phyloP scores from a whole-genome alignment of 805 yeast genomes.

The Maudiozyma serrabonitensis region DNA sequence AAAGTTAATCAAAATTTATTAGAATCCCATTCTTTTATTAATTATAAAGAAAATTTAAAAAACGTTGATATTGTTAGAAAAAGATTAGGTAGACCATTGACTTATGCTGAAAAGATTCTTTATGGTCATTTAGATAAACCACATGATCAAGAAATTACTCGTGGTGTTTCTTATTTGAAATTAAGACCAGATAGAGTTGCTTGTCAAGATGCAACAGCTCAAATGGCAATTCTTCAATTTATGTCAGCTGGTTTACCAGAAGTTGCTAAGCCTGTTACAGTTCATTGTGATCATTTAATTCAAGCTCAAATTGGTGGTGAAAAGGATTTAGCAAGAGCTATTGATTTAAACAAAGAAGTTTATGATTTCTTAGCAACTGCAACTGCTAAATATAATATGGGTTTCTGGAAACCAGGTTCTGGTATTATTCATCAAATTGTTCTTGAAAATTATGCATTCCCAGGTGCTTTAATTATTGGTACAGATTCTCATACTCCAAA shows the following conservation, averaged over 20 bases:
- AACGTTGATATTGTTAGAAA: constrained; percentile 76
- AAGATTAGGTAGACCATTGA: constrained; percentile 79
- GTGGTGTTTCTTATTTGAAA: constrained; percentile 88
- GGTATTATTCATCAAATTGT: constrained; percentile 97
- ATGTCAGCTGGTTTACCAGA: constrained; percentile 90
- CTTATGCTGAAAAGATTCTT: constrained; percentile 89
- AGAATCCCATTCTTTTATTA: constrained; percentile 77
- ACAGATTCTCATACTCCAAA: constrained; percentile 97
- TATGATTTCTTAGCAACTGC: constrained; percentile 84
- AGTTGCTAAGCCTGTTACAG: constrained; percentile 91
- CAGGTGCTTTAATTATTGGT: constrained; percentile 94
- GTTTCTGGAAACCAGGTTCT: constrained; percentile 98
- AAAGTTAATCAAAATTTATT: constrained; percentile 72
- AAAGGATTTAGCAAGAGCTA: constrained; percentile 75
- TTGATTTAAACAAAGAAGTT: constrained; percentile 86
- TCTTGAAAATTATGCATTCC: constrained; percentile 92
- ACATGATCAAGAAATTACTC: constrained; percentile 69
- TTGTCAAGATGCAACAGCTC: constrained; percentile 98
- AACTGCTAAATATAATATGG: constrained; percentile 91
- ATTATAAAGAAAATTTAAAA: constrained; percentile 85
- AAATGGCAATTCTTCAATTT: constrained; percentile 94
- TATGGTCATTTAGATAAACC: constrained; percentile 95
- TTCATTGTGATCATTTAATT: constrained; percentile 95
- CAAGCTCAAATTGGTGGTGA: constrained; percentile 92
- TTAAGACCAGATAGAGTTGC: constrained; percentile 97